A percentile compares a stretch with the other conserved stretches of the same genome.
Evolutionary conservation across 2,329 filamentous ascomycete species (phyloP).

Genomic region (Trichoderma lentiforme): DNA sequence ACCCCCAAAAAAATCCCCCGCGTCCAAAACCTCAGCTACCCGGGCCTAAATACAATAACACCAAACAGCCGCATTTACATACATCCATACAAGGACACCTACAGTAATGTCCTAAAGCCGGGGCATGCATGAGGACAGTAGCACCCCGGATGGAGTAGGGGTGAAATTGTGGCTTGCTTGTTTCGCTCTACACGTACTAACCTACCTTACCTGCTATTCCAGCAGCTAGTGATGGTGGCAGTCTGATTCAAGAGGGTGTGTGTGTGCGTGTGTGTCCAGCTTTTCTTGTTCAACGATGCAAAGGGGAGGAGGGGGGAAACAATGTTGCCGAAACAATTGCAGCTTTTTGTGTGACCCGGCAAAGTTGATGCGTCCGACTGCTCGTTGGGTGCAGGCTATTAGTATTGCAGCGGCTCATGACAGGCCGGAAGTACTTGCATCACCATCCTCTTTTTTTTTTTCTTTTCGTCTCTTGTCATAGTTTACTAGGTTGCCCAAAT

Average conservation of each 20-base stretch:
- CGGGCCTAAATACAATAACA: neutral
- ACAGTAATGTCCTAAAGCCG: neutral
- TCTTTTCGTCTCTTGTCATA: neutral
- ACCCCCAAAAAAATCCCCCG: neutral
- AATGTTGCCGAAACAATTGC: neutral
- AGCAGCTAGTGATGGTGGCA: neutral
- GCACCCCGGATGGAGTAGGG: constrained; percentile 1
- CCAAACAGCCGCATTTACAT: neutral
- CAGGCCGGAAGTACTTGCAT: constrained; percentile 5
- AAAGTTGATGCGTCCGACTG: neutral
- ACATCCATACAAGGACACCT: neutral
- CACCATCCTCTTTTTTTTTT: neutral
- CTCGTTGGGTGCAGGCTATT: neutral
- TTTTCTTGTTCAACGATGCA: neutral
- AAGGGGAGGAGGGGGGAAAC: neutral
- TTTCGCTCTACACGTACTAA: too few relatives aligned
- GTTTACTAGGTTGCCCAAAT: neutral
- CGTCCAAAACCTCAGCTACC: neutral
- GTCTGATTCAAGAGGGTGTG: neutral
- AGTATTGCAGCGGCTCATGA: neutral
- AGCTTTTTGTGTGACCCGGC: neutral
- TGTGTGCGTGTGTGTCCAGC: neutral
- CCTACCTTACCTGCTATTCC: too few relatives aligned
- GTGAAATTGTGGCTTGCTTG: neutral
- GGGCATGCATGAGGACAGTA: neutral